Evolutionary conservation across 768 basidiomycete genomes (phyloP), one percentile per base, ranked within the genome.

Genomic region (Lactifluus hygrophoroides): DNA sequence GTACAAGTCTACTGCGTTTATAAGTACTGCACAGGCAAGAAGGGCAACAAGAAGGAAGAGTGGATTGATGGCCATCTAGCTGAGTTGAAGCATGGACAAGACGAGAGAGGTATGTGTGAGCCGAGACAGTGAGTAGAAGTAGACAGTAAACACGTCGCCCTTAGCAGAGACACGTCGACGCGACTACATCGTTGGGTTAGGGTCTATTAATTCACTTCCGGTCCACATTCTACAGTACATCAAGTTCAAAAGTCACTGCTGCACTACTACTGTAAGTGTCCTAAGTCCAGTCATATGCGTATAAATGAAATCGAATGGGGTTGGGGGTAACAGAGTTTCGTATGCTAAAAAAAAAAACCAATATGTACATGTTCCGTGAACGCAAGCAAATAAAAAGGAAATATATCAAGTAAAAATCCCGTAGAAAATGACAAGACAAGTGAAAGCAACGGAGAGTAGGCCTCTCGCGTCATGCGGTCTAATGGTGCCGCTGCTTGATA

Each of bases 1-100:
- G 72, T 95, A 96, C 47, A 86, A 77, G 73, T 93, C 90, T 4
- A 81, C 78, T 25, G 86, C 90, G 27, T 67, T 66, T 3, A 71
- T 70, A 35, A 77, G 67, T 48, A 69, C 56, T 16, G 70, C 58
- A 45, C 73, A 58, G 27, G 76, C 61, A 7, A 75, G 65, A 5
- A 76, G 28, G 16, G 65, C 60, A 32, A 71, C 62, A 19, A 72
- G 67, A 56, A 67, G 60, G 40, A 71, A 54, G 54, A 71, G 58
- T 16, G 59, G 54, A 37, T 61, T 48, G 30, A 68, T 57, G 40
- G 66, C 64, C 72, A 70, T 71, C 44, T 56, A 60, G 61, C 35
- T 62, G 52, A 21, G 19, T 47, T 61, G 19, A 38, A 54, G 59
- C 62, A 60, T 60, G 46, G 48, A 51, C 44, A 43, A 61, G 60